phyloP scores from a whole-genome alignment of 2,329 filamentous ascomycete species.

The Cordyceps tenuipes region DNA sequence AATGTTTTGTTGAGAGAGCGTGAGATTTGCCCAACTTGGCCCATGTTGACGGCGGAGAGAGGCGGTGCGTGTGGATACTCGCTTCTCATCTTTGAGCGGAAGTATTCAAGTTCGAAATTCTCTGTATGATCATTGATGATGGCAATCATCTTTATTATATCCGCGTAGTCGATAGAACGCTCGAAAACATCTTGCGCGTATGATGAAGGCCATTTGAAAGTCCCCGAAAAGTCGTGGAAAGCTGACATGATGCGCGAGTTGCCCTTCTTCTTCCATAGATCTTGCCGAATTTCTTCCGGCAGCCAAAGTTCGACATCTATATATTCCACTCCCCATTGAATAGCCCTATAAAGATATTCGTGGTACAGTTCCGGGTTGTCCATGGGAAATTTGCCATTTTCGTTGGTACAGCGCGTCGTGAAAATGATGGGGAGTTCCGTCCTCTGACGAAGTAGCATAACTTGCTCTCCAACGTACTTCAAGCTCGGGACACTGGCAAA shows the following conservation, averaged over 20 bases:
- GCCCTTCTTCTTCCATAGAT: constrained; percentile 60
- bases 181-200: constrained; percentile 65
- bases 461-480: constrained; percentile 76
- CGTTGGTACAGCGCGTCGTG: constrained; percentile 71
- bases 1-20: constrained; percentile 79
- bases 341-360: constrained; percentile 71
- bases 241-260: constrained; percentile 85
- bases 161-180: constrained; percentile 64
- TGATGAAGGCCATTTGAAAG: constrained; percentile 71
- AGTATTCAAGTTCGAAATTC: constrained; percentile 86
- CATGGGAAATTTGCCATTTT: constrained; percentile 82
- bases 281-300: constrained; percentile 63
- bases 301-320: constrained; percentile 86
- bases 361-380: constrained; percentile 67
- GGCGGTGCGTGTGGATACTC: constrained; percentile 63
- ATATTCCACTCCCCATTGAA: constrained; percentile 86
- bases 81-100: constrained; percentile 65
- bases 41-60: constrained; percentile 81
- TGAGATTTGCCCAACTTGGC: constrained; percentile 75
- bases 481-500: constrained; percentile 64
- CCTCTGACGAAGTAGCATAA: constrained; percentile 74
- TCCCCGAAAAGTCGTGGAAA: constrained; percentile 81
- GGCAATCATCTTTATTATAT: constrained; percentile 87
- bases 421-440: constrained; percentile 88
- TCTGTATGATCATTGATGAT: constrained; percentile 75